Conservation (phyloP, 2,329 filamentous ascomycete species). For the Talaromyces sp. region DNA sequence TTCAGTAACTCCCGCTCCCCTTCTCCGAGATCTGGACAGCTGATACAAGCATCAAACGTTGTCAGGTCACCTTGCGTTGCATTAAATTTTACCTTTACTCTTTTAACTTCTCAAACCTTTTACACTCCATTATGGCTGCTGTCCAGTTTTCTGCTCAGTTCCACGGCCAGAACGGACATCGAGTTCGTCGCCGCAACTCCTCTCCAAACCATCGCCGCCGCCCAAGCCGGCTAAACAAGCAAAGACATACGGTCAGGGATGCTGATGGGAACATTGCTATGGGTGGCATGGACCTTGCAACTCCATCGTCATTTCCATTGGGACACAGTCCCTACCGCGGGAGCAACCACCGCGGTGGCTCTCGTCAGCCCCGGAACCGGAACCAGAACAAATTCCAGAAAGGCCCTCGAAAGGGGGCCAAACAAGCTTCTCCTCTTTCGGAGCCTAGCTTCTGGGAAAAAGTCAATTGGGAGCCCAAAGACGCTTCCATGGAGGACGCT, state of each 20-base stretch:
- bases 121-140: not conserved
- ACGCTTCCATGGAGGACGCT: constrained; percentile 3
- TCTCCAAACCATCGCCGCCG: not conserved
- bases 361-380: constrained; percentile 1
- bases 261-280: constrained; percentile 7
- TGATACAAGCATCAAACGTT: not conserved
- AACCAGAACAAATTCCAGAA: not conserved
- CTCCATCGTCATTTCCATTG: not conserved
- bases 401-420: not conserved
- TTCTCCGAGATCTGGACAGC: not conserved
- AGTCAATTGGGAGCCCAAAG: not conserved
- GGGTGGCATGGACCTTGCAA: constrained; percentile 6
- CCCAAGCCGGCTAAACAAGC: not conserved
- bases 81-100: not conserved
- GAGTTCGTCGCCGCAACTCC: not conserved
- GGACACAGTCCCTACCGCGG: not conserved
- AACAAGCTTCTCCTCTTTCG: not conserved
- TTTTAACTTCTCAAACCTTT: not conserved
- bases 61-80: not conserved
- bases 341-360: not conserved
- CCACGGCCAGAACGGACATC: not conserved
- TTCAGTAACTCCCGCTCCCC: not conserved
- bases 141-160: not conserved
- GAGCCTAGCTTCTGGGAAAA: not conserved
- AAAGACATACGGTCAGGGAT: constrained; percentile 1